Evolutionary conservation across 2,329 filamentous ascomycete species (phyloP).

Genomic region (Dactylellina parvicollis): DNA sequence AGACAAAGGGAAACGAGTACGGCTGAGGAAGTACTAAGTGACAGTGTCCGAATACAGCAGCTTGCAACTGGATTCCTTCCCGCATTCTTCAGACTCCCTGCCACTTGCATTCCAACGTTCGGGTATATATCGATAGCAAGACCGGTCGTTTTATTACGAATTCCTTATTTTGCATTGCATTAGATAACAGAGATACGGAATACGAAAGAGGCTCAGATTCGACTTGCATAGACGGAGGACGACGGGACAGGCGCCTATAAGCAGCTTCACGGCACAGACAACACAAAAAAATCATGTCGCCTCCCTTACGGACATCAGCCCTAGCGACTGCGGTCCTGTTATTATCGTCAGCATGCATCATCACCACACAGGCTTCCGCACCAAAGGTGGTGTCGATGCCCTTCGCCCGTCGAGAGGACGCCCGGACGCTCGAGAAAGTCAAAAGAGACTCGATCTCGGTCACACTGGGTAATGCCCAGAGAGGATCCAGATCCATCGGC

Average conservation of each 20-base stretch:
- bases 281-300: constrained; percentile 9
- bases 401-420: constrained; percentile 46
- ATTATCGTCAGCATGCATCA: constrained; percentile 33
- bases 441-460: constrained; percentile 38
- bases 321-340: constrained; percentile 27
- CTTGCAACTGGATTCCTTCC: constrained; percentile 3
- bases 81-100: constrained; percentile 22
- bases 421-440: constrained; percentile 32
- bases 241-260: constrained; percentile 1
- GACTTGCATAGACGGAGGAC: background rate
- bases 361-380: background rate
- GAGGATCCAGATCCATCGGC: constrained; percentile 35
- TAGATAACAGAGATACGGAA: background rate
- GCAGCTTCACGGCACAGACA: constrained; percentile 2
- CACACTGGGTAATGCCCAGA: constrained; percentile 42
- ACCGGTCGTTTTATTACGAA: constrained; percentile 1
- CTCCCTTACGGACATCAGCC: constrained; percentile 20
- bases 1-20: background rate
- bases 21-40: background rate
- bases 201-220: background rate
- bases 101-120: constrained; percentile 22
- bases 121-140: constrained; percentile 37
- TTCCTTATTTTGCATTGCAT: background rate
- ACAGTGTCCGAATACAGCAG: constrained; percentile 35
- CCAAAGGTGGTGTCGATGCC: constrained; percentile 43